Percentiles rank a stretch among this genome's conserved stretches.
phyloP scores from a whole-genome alignment of 768 basidiomycete genomes.

The Coprinopsis strossmayeri region DNA sequence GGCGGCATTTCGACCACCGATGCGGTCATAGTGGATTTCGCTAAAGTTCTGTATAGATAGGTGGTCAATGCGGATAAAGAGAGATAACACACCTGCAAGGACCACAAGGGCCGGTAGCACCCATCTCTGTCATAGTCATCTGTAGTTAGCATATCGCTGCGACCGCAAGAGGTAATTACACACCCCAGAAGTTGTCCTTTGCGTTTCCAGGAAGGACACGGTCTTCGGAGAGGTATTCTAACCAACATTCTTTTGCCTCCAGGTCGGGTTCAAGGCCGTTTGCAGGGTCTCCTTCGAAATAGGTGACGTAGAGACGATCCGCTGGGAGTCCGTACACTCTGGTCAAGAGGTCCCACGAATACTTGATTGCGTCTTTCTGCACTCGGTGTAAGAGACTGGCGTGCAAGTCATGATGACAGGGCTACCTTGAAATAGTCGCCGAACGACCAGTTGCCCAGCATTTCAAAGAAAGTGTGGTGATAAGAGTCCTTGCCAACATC shows the following conservation, averaged over 20 bases:
- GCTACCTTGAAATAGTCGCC: constrained; percentile 98
- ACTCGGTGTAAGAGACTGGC: constrained; percentile 7
- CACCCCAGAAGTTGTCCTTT: constrained; percentile 99
- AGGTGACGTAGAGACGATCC: constrained; percentile 93
- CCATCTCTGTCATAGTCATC: constrained; percentile 72
- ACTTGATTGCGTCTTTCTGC: constrained; percentile 87
- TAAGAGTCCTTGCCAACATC: constrained; percentile 99
- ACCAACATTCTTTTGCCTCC: constrained; percentile 85
- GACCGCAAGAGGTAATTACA: constrained; percentile 15
- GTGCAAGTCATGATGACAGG: constrained; percentile 2
- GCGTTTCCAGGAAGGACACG: constrained; percentile 92
- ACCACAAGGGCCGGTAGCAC: constrained; percentile 94
- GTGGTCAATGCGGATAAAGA: background rate
- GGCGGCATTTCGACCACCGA: constrained; percentile 95
- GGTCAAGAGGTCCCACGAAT: constrained; percentile 94
- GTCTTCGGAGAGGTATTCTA: constrained; percentile 77
- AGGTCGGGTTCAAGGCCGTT: constrained; percentile 81
- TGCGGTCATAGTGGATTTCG: constrained; percentile 95
- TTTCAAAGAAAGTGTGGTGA: constrained; percentile 98
- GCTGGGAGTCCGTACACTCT: constrained; percentile 81
- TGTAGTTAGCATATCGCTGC: constrained; percentile 8
- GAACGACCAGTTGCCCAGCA: constrained; percentile 99
- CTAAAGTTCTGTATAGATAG: constrained; percentile 30
- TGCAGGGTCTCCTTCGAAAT: constrained; percentile 92
- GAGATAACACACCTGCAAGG: constrained; percentile 68